Percentiles rank a stretch among this genome's conserved stretches.
Evolutionary conservation across 345 rosid genomes (phyloP).

Genomic region (Eucalyptus pauciflora): DNA sequence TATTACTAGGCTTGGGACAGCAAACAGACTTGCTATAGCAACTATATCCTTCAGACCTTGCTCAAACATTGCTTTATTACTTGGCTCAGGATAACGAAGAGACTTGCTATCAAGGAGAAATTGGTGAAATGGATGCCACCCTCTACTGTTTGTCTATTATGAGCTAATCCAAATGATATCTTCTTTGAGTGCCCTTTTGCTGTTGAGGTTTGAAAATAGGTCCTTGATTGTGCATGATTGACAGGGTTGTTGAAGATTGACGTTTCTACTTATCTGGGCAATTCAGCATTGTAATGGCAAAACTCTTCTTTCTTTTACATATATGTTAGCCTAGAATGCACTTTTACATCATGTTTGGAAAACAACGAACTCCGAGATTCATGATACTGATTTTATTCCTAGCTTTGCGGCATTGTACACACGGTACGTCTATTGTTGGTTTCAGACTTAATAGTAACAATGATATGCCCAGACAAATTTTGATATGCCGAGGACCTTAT

Average conservation of each 20-base stretch:
- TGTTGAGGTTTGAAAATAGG: not conserved
- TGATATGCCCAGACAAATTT: not conserved
- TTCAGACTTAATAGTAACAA: not conserved
- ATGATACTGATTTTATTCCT: not conserved
- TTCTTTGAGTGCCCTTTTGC: not conserved
- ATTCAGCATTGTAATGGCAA: not conserved
- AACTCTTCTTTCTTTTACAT: not conserved
- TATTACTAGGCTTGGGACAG: not conserved
- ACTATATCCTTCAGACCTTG: not conserved
- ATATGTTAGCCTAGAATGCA: not conserved
- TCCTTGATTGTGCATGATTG: not conserved
- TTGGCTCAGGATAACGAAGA: not conserved
- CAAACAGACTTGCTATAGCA: not conserved
- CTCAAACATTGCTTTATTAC: not conserved
- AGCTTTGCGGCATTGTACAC: not conserved
- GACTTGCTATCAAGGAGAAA: not conserved
- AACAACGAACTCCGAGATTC: not conserved
- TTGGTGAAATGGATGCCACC: not conserved
- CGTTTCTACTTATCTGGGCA: not conserved
- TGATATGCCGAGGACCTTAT: not conserved
- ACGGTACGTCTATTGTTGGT: not conserved
- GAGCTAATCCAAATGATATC: not conserved
- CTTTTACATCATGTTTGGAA: not conserved
- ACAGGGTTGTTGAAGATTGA: not conserved
- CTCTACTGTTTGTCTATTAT: not conserved